Conservation (phyloP, 257 asterid species). For the Jaltomata sinuosa region DNA sequence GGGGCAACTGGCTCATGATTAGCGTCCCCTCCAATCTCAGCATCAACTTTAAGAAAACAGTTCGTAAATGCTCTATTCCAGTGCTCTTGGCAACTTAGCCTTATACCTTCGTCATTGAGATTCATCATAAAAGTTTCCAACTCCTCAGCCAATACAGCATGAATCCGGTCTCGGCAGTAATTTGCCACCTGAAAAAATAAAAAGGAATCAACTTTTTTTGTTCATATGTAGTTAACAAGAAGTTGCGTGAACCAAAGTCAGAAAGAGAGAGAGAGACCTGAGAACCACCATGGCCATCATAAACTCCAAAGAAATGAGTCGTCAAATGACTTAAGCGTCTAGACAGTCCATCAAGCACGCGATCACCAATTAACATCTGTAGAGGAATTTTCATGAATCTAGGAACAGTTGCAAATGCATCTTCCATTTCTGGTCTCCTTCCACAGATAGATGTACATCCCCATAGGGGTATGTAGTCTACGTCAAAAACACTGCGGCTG, state of each 20-base stretch:
- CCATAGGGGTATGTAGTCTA: slow-evolving; percentile 86
- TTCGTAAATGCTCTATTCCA: slow-evolving; percentile 63
- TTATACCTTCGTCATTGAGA: slow-evolving; percentile 12
- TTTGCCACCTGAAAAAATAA: slow-evolving; percentile 63
- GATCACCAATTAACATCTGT: slow-evolving; percentile 51
- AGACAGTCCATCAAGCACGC: slow-evolving; percentile 31
- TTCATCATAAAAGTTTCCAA: slow-evolving; percentile 31
- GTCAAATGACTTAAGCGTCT: slow-evolving; percentile 59
- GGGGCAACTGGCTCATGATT: slow-evolving; percentile 58
- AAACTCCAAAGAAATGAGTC: slow-evolving; percentile 89
- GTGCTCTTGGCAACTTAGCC: slow-evolving; percentile 37
- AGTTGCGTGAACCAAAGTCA: background rate
- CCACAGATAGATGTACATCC: slow-evolving; percentile 75
- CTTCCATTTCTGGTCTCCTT: slow-evolving; percentile 97
- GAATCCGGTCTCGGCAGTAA: slow-evolving; percentile 76
- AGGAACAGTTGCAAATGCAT: slow-evolving; percentile 58
- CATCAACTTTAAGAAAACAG: slow-evolving; percentile 80
- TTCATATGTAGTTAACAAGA: background rate
- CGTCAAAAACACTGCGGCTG: slow-evolving; percentile 68
- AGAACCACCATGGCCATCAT: slow-evolving; percentile 97
- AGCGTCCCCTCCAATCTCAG: slow-evolving; percentile 59
- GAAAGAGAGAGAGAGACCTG: slow-evolving; percentile 40
- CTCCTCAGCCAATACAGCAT: slow-evolving; percentile 61
- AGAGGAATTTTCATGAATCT: slow-evolving; percentile 63
- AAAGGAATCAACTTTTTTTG: background rate